phyloP scores from a whole-genome alignment of 441 rosid species.

The Adansonia grandidieri region DNA sequence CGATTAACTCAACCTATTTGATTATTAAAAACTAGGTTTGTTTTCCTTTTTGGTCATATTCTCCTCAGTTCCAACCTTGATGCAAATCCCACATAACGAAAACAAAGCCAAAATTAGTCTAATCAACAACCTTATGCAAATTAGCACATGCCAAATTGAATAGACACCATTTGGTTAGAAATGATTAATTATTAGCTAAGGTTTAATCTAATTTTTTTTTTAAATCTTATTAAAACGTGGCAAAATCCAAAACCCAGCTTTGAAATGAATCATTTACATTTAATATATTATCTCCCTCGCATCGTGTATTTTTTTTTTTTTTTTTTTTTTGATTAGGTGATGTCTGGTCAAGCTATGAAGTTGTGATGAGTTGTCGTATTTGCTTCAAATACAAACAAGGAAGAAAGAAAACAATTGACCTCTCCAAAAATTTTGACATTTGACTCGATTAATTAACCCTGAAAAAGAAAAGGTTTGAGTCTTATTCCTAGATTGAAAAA shows the following conservation, averaged over 20 bases:
- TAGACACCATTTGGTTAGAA: neutral
- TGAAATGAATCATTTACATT: neutral
- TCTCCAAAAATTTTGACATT: neutral
- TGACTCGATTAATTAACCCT: neutral
- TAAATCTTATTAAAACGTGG: neutral
- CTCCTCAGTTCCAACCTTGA: constrained; percentile 5
- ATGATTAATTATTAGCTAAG: too few species aligned
- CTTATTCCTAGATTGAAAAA: neutral
- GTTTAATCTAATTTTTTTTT: too few species aligned
- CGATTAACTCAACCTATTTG: too few species aligned
- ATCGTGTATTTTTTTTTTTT: neutral
- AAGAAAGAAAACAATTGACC: neutral
- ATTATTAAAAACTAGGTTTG: neutral
- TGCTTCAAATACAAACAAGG: neutral
- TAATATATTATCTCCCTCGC: neutral
- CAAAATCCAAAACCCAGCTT: neutral
- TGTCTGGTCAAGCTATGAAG: neutral
- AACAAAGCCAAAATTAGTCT: neutral
- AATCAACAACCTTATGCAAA: neutral
- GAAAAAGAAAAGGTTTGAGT: too few species aligned
- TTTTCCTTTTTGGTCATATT: too few species aligned
- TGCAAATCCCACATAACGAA: neutral
- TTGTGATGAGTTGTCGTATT: neutral
- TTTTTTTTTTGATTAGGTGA: too few species aligned
- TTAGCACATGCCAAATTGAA: neutral